These are phyloP conservation scores for Arthrobotrys sinensis DNA, from an alignment of 2,329 filamentous ascomycete genomes.

Conservation along the genomic window DNA sequence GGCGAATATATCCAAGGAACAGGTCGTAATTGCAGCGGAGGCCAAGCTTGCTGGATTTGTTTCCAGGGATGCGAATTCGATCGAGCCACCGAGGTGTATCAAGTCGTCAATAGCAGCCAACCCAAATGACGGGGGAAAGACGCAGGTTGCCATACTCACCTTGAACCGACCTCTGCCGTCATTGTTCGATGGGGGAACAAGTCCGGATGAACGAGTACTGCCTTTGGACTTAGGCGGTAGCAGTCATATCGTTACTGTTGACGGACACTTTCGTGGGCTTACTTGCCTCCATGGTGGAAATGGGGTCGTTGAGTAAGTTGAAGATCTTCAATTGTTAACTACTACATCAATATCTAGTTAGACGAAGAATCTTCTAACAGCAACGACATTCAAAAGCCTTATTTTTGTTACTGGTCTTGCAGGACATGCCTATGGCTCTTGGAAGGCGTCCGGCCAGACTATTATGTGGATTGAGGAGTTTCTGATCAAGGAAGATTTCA, in stretches of 20 bases:
- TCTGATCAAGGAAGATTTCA: not conserved
- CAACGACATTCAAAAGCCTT: not conserved
- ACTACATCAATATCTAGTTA: no score
- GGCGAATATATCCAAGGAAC: not conserved
- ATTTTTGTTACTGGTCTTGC: constrained; percentile 5
- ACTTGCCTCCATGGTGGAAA: not conserved
- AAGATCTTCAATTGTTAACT: not conserved
- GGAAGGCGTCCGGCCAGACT: not conserved
- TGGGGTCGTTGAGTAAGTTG: not conserved
- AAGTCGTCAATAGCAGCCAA: not conserved
- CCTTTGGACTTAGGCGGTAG: not conserved
- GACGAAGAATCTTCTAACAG: no score
- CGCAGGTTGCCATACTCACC: not conserved
- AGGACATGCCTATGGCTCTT: constrained; percentile 21
- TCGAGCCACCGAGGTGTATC: not conserved
- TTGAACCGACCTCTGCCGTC: not conserved
- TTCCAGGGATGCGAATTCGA: no score
- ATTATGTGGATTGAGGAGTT: constrained; percentile 20
- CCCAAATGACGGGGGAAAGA: not conserved
- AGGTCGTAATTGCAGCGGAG: not conserved
- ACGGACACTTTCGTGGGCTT: not conserved
- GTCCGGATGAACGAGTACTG: not conserved
- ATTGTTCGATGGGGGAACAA: not conserved
- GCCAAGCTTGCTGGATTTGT: not conserved
- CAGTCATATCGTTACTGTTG: not conserved